These are phyloP conservation scores for Yamadazyma trypodendri DNA, from an alignment of 1,139 yeast species.

Conservation along the genomic window DNA sequence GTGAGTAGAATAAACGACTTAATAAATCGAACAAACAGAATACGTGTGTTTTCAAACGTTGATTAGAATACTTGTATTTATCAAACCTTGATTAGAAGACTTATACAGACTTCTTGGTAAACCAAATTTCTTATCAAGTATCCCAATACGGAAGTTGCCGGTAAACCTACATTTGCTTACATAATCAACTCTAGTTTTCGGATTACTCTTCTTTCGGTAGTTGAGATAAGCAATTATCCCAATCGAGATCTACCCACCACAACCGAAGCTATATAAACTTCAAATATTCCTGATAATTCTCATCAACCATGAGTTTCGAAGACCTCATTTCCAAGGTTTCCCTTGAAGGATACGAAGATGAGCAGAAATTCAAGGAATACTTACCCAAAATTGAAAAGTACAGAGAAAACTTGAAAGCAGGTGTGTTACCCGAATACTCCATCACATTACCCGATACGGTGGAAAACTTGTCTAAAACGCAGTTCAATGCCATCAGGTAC, in stretches of 20 bases:
- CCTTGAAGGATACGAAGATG: conserved; percentile 30
- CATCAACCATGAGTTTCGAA: conserved; percentile 11
- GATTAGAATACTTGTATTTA: not conserved
- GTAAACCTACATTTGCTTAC: too few species aligned
- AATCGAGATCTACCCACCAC: not conserved
- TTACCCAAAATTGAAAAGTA: conserved; percentile 52
- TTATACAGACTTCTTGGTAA: too few species aligned
- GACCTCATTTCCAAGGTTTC: conserved; percentile 17
- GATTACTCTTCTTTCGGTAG: too few species aligned
- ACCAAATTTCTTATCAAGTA: too few species aligned
- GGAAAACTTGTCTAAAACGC: conserved; percentile 33
- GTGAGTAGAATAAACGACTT: too few species aligned
- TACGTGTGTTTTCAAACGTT: not conserved
- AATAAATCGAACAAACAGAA: too few species aligned
- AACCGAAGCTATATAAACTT: too few species aligned
- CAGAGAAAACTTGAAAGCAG: conserved; percentile 36
- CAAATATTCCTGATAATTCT: too few species aligned
- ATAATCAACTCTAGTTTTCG: too few species aligned
- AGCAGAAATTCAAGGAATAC: conserved; percentile 32
- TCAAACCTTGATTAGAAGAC: too few species aligned
- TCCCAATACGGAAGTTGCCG: not conserved
- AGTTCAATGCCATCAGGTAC: conserved; percentile 47
- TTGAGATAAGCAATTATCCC: too few species aligned
- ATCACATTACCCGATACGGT: conserved; percentile 43
- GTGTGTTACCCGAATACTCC: conserved; percentile 40